Evolutionary conservation across 352 stramenopile genomes (phyloP).

Genomic region (Pythium sp.): DNA sequence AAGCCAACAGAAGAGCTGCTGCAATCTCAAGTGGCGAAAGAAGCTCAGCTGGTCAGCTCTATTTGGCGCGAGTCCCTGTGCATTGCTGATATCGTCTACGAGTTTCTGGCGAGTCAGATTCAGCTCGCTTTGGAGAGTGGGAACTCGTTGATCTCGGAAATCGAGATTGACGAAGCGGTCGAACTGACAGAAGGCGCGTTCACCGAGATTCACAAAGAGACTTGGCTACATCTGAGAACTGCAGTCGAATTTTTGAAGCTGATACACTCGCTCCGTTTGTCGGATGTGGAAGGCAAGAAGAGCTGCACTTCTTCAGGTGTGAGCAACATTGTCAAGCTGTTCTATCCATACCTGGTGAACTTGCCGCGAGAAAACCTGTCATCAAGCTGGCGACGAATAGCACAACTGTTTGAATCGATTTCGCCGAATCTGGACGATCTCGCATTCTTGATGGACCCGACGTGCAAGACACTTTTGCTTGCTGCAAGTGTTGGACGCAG

Average conservation of each 20-base stretch:
- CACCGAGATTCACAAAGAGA: conserved; percentile 22
- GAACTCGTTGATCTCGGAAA: conserved; percentile 44
- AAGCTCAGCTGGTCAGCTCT: conserved; percentile 21
- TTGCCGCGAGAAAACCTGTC: conserved; percentile 41
- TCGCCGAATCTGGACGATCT: conserved; percentile 21
- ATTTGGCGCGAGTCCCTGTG: conserved; percentile 11
- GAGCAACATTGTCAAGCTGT: conserved; percentile 48
- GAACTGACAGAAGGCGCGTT: conserved; percentile 29
- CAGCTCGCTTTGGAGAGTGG: conserved; percentile 18
- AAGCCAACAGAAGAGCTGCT: conserved; percentile 15
- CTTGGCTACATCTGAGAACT: conserved; percentile 23
- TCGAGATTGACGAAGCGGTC: conserved; percentile 34
- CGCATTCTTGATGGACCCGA: conserved; percentile 37
- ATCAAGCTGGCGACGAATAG: conserved; percentile 35
- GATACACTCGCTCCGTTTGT: neutral
- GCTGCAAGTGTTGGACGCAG: conserved; percentile 11
- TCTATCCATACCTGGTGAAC: conserved; percentile 71
- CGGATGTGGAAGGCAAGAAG: neutral
- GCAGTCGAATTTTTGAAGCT: conserved; percentile 22
- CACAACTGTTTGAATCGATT: conserved; percentile 24
- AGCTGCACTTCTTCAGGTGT: conserved; percentile 22
- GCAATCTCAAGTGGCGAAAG: conserved; percentile 19
- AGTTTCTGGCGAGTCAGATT: conserved; percentile 14
- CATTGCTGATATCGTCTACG: conserved; percentile 17
- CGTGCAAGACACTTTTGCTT: conserved; percentile 57